phyloP scores from a whole-genome alignment of 148 eudicot genomes.

The Chenopodium album region DNA sequence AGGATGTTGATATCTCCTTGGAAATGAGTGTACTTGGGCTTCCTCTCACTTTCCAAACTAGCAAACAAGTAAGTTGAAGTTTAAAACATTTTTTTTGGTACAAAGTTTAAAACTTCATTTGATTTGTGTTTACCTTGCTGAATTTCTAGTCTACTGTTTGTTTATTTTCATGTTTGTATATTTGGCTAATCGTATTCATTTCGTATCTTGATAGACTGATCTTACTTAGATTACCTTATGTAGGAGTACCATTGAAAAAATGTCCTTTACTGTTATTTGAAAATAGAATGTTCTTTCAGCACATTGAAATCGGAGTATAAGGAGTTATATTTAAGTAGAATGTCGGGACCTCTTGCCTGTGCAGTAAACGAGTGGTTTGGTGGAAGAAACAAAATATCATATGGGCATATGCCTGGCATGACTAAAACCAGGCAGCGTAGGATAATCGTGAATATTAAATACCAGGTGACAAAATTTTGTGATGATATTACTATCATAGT shows the following conservation, averaged over 20 bases:
- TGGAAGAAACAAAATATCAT: background rate
- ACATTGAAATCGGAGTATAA: background rate
- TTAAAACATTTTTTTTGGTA: background rate
- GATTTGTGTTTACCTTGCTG: no score
- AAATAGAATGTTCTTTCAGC: background rate
- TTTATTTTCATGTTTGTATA: background rate
- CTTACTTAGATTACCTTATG: background rate
- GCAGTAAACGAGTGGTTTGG: background rate
- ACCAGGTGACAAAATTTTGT: background rate
- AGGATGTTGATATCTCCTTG: constrained; percentile 43
- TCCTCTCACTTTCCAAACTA: constrained; percentile 74
- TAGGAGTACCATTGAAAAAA: background rate
- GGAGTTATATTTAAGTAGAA: background rate
- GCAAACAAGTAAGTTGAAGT: constrained; percentile 50
- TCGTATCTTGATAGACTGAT: background rate
- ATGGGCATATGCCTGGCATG: no score
- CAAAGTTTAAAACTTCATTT: no score
- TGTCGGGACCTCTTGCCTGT: background rate
- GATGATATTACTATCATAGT: background rate
- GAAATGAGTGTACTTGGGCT: constrained; percentile 78
- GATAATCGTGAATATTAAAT: background rate
- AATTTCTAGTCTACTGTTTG: background rate
- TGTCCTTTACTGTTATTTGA: background rate
- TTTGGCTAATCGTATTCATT: no score
- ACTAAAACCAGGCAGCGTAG: background rate